These are phyloP conservation scores for Eutrema japonicum DNA, from an alignment of 345 rosid genomes.

Conservation along the genomic window DNA sequence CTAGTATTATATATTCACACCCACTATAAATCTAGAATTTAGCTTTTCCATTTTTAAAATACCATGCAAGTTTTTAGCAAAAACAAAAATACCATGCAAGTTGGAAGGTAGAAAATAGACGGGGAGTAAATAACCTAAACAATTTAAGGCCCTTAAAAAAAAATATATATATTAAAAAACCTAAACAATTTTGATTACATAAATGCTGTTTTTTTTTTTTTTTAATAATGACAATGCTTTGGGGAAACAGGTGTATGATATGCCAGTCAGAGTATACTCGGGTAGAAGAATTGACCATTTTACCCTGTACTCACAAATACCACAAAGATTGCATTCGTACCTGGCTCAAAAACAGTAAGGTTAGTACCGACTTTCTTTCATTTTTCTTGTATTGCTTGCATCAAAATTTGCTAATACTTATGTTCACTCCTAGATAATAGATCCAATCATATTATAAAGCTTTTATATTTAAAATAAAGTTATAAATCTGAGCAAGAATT, in stretches of 20 bases:
- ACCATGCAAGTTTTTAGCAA: no score
- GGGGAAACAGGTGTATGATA: slow-evolving; percentile 20
- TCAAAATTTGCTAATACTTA: neutral
- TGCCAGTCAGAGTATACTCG: slow-evolving; percentile 14
- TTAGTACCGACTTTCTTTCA: neutral
- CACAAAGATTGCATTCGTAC: slow-evolving; percentile 33
- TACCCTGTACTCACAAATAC: slow-evolving; percentile 40
- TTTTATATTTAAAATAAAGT: no score
- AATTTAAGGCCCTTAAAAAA: neutral
- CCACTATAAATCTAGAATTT: neutral
- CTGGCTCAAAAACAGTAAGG: slow-evolving; percentile 26
- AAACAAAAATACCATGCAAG: no score
- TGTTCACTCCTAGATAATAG: no score
- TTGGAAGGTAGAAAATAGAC: no score
- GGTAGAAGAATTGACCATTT: slow-evolving; percentile 2
- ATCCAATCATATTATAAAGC: no score
- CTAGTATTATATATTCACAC: neutral
- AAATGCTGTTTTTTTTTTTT: neutral
- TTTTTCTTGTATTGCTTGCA: neutral
- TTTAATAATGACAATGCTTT: neutral
- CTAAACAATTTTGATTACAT: neutral
- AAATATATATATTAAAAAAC: no score
- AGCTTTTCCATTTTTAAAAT: no score
- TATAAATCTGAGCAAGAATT: no score
- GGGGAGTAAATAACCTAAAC: no score